Base-by-base conservation (phyloP, 805 yeast species). In the Phaffomyces opuntiae region DNA sequence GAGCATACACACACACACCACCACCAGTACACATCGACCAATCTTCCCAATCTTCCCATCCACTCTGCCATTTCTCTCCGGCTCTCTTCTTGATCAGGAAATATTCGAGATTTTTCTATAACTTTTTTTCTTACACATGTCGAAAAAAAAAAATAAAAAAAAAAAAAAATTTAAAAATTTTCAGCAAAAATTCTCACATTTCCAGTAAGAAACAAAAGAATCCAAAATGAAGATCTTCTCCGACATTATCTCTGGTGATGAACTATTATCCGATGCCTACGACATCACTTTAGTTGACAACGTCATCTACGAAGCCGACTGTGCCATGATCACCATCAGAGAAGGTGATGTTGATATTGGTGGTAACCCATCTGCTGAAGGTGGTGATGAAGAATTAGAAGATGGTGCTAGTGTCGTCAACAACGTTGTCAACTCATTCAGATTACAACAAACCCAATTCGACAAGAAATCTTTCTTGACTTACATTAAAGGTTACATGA, bases 341-440 rank as follows among this genome's bases (percentile, higher is more conserved):
- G 86, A 88, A 67, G 97, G 81, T 64, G 93, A 93, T 67, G 81
- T 93, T 62, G 98, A 93, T 73, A 93, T 93, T 71, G 99, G 99
- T 76, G 99, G 96, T 65, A 93, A 93, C 84, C 97, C 99, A 67
- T 88, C 96, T 64, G 97, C 98, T 59, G 99, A 93, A 76, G 98
- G 77, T 60, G 97, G 75, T 68, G 88, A 67, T 46, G 89, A 71
- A 38, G 91, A 72, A 51, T 68, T 80, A 44, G 98, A 88, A 63
- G 96, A 86, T 45, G 87, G 83, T 72, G 76, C 77, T 61, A 91
- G 84, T 74, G 79, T 87, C 63, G 97, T 93, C 69, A 93, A 91
- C 95, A 93, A 93, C 79, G 87, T 93, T 68, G 97, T 91, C 62
- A 81, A 89, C 90, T 88, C 97, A 57, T 90, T 93, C 93, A 87